These are phyloP conservation scores for Cystobasidium pallidum DNA, from an alignment of 1,284 basidiomycete species.

Conservation along the genomic window DNA sequence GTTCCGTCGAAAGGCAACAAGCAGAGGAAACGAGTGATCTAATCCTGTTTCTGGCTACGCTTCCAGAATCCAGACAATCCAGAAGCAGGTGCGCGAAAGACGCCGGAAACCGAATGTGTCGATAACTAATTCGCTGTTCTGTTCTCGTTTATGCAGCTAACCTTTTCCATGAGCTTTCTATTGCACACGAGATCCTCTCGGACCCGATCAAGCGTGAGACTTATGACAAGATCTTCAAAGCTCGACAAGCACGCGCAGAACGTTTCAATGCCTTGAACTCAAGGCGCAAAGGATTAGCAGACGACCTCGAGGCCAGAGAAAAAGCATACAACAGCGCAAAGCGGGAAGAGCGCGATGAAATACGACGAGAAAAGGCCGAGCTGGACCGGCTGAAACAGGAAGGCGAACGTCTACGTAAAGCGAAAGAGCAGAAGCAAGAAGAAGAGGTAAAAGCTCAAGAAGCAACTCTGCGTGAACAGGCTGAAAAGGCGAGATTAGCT, in stretches of 20 bases:
- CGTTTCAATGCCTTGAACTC: conserved; percentile 51
- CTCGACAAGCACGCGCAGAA: conserved; percentile 46
- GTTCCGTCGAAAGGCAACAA: neutral
- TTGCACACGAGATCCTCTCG: conserved; percentile 49
- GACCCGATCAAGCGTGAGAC: conserved; percentile 48
- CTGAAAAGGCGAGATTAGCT: neutral
- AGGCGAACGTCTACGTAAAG: conserved; percentile 44
- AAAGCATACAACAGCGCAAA: conserved; percentile 48
- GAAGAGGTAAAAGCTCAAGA: conserved; percentile 12
- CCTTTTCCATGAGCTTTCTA: conserved; percentile 50
- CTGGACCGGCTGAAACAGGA: conserved; percentile 50
- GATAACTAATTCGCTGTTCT: neutral
- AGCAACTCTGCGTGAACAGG: neutral
- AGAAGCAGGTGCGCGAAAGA: conserved; percentile 36
- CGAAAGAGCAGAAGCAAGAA: conserved; percentile 28
- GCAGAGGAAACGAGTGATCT: neutral
- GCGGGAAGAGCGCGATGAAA: conserved; percentile 39
- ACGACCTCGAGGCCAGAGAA: conserved; percentile 50
- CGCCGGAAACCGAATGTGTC: neutral
- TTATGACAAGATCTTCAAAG: conserved; percentile 48
- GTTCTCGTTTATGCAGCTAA: conserved; percentile 41
- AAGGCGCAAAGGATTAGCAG: conserved; percentile 50
- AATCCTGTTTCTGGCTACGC: neutral
- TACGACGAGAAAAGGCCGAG: conserved; percentile 41
- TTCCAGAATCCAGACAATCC: conserved; percentile 52